Evolutionary conservation across 805 yeast genomes (phyloP).

Genomic region (Candida broadrunensis): DNA sequence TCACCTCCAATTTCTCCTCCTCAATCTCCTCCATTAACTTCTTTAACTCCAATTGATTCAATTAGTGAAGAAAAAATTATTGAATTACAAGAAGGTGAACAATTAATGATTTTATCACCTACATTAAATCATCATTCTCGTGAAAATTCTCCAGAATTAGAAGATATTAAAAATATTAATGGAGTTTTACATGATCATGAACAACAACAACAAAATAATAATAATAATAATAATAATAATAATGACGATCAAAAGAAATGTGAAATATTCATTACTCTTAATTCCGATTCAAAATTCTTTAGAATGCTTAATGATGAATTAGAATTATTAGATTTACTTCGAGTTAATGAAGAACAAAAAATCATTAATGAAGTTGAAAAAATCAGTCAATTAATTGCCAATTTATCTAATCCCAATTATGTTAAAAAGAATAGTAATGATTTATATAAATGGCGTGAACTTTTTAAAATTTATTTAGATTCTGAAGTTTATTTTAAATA

Average conservation of each 20-base stretch:
- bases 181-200: not conserved
- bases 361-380: slow-evolving; percentile 39
- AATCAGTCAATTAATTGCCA: slow-evolving; percentile 31
- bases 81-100: slow-evolving; percentile 25
- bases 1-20: not conserved
- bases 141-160: not conserved
- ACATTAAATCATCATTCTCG: slow-evolving; percentile 3
- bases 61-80: slow-evolving; percentile 14
- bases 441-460: slow-evolving; percentile 66
- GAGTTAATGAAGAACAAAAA: slow-evolving; percentile 39
- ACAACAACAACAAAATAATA: not conserved
- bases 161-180: not conserved
- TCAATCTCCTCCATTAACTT: not conserved
- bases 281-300: slow-evolving; percentile 60
- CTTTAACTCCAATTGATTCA: not conserved
- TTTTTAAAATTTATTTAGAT: slow-evolving; percentile 64
- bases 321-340: slow-evolving; percentile 44
- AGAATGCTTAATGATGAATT: slow-evolving; percentile 55
- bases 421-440: slow-evolving; percentile 42
- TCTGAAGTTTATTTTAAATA: slow-evolving; percentile 60
- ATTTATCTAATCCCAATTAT: slow-evolving; percentile 22
- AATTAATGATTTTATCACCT: slow-evolving; percentile 5
- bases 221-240: slow-evolving; percentile 4
- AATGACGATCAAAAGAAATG: slow-evolving; percentile 13
- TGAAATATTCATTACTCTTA: slow-evolving; percentile 42